Conservation (phyloP, 75 land plant species). For the Cupressus sempervirens region DNA sequence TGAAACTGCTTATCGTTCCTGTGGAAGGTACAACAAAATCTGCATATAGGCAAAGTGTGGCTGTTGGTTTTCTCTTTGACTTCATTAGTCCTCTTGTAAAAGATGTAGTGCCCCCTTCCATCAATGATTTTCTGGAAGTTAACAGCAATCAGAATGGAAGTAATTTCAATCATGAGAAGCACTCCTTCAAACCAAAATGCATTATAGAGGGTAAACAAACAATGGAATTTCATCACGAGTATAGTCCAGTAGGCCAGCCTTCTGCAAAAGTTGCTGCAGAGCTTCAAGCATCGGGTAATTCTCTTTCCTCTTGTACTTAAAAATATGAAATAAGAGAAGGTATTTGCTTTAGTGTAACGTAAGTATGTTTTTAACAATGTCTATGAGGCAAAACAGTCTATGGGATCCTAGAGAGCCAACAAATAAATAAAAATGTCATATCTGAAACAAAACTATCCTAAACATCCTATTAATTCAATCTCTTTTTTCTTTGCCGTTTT, state of each 20-base stretch:
- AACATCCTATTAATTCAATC: too few relatives aligned
- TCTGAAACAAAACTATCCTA: too few relatives aligned
- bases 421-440: too few relatives aligned
- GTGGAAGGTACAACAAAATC: constrained; percentile 37
- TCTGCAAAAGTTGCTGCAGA: constrained; percentile 47
- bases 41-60: constrained; percentile 63
- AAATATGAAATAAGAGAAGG: too few relatives aligned
- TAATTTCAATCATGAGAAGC: not conserved
- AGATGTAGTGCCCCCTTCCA: not conserved
- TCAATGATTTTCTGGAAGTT: not conserved
- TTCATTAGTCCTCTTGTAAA: constrained; percentile 38
- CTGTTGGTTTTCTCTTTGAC: constrained; percentile 67
- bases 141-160: too few relatives aligned
- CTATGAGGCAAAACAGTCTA: too few relatives aligned
- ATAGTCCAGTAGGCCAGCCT: constrained; percentile 60
- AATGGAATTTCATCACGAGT: constrained; percentile 30
- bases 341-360: too few relatives aligned
- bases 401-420: too few relatives aligned
- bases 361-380: too few relatives aligned
- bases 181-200: not conserved
- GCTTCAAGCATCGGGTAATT: constrained; percentile 72
- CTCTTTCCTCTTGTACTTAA: not conserved
- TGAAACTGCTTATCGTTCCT: constrained; percentile 36
- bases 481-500: too few relatives aligned
- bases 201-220: constrained; percentile 40